phyloP scores from a whole-genome alignment of 495 filamentous ascomycete species.

The Penicillium pulvis region DNA sequence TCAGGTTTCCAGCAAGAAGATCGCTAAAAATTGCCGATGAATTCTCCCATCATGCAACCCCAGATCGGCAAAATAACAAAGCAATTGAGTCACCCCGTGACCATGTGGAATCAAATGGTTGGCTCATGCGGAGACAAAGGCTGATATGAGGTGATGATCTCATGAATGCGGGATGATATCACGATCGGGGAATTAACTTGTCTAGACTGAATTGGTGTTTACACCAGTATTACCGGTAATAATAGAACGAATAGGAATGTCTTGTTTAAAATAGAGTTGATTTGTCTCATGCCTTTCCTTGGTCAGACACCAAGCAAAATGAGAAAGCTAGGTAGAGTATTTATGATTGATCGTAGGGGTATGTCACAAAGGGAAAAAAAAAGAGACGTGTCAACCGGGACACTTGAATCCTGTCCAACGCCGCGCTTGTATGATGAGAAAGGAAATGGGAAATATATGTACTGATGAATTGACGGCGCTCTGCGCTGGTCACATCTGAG shows the following conservation, averaged over 20 bases:
- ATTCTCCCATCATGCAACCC: background rate
- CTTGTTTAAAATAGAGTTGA: conserved; percentile 5
- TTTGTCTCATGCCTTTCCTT: conserved; percentile 2
- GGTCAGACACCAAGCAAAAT: conserved; percentile 3
- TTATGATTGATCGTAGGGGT: conserved; percentile 14
- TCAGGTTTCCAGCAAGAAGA: background rate
- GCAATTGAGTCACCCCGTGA: background rate
- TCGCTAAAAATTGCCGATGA: background rate
- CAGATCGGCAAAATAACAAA: background rate
- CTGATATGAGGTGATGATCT: conserved; percentile 22
- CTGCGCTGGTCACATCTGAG: conserved; percentile 15
- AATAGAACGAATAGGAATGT: conserved; percentile 1
- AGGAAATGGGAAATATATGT: conserved; percentile 19
- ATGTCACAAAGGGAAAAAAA: conserved; percentile 21
- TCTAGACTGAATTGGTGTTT: conserved; percentile 4
- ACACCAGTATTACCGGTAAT: conserved; percentile 12
- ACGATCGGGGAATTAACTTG: conserved; percentile 13
- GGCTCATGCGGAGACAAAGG: conserved; percentile 13
- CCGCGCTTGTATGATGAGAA: conserved; percentile 28
- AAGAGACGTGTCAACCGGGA: conserved; percentile 19
- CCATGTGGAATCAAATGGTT: background rate
- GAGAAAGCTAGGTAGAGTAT: background rate
- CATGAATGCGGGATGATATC: conserved; percentile 27
- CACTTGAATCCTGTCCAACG: conserved; percentile 28
- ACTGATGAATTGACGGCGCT: conserved; percentile 19